Evolutionary conservation across 2,329 filamentous ascomycete species (phyloP).

Genomic region (Pseudomassariella vexata): DNA sequence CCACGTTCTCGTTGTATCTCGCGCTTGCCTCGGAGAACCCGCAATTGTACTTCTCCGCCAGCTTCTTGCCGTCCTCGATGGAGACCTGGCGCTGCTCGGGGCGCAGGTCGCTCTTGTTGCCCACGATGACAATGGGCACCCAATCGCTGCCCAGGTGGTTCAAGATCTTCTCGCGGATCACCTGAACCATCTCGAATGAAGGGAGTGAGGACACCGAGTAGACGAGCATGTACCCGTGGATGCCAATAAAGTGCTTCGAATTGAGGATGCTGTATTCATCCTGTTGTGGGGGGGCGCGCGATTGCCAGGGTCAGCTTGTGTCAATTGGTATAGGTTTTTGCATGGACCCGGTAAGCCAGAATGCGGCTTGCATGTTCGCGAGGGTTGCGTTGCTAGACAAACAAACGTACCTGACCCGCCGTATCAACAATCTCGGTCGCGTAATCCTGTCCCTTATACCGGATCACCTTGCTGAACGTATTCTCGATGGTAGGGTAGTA

Average conservation of each 20-base stretch:
- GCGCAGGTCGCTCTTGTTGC: slow-evolving; percentile 92
- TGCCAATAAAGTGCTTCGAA: slow-evolving; percentile 98
- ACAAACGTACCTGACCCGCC: slow-evolving; percentile 69
- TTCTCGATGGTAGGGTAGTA: slow-evolving; percentile 99
- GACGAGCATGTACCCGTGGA: slow-evolving; percentile 97
- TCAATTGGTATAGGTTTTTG: not conserved
- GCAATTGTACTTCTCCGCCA: slow-evolving; percentile 83
- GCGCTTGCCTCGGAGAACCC: slow-evolving; percentile 94
- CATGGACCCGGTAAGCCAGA: no score
- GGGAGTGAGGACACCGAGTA: slow-evolving; percentile 94
- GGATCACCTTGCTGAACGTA: slow-evolving; percentile 94
- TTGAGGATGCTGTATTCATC: slow-evolving; percentile 99
- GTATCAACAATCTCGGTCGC: slow-evolving; percentile 98
- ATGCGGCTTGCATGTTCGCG: slow-evolving; percentile 1
- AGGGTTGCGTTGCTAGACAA: not conserved
- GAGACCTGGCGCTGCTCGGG: slow-evolving; percentile 90
- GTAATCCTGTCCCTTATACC: slow-evolving; percentile 87
- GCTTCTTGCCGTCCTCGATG: slow-evolving; percentile 74
- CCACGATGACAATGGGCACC: slow-evolving; percentile 90
- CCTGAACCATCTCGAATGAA: slow-evolving; percentile 95
- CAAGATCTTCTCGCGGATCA: slow-evolving; percentile 94
- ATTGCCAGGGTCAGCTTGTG: slow-evolving; percentile 8
- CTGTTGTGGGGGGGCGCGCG: slow-evolving; percentile 41
- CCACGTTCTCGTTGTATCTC: slow-evolving; percentile 89
- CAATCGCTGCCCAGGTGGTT: slow-evolving; percentile 91